A percentile compares a stretch with the other conserved stretches of the same genome.
Evolutionary conservation across 768 basidiomycete species (phyloP).

Genomic region (Suillus plorans): DNA sequence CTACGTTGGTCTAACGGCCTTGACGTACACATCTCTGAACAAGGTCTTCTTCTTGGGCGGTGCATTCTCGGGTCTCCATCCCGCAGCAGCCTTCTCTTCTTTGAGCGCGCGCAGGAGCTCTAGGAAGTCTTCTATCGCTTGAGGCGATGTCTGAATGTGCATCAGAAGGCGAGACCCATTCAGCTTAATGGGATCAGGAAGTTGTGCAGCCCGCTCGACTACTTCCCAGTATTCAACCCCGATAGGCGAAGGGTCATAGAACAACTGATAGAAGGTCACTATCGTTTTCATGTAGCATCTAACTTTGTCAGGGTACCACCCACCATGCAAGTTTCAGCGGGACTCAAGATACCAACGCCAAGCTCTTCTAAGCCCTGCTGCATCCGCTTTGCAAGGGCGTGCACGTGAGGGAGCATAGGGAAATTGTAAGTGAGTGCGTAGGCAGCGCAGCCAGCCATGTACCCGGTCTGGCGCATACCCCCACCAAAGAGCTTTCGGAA

Average conservation of each 20-base stretch:
- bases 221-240: slow-evolving; percentile 68
- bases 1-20: slow-evolving; percentile 21
- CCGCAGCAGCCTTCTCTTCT: slow-evolving; percentile 62
- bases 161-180: slow-evolving; percentile 74
- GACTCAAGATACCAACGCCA: slow-evolving; percentile 68
- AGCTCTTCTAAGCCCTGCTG: slow-evolving; percentile 66
- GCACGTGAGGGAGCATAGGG: slow-evolving; percentile 65
- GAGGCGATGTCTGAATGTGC: slow-evolving; percentile 76
- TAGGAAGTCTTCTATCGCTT: slow-evolving; percentile 78
- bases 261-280: slow-evolving; percentile 46
- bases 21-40: slow-evolving; percentile 24
- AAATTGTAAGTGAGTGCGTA: slow-evolving; percentile 83
- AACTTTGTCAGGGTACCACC: slow-evolving; percentile 16
- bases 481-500: slow-evolving; percentile 91
- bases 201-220: slow-evolving; percentile 51
- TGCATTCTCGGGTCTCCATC: slow-evolving; percentile 28
- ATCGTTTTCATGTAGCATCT: background rate
- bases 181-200: slow-evolving; percentile 66
- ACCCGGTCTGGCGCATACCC: slow-evolving; percentile 87
- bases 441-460: slow-evolving; percentile 75
- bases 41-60: slow-evolving; percentile 5
- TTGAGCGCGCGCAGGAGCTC: slow-evolving; percentile 55
- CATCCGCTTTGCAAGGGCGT: slow-evolving; percentile 63
- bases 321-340: slow-evolving; percentile 87
- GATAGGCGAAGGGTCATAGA: slow-evolving; percentile 70